These are phyloP conservation scores for Candolleomyces eurysporus DNA, from an alignment of 768 basidiomycete genomes.

Conservation along the genomic window DNA sequence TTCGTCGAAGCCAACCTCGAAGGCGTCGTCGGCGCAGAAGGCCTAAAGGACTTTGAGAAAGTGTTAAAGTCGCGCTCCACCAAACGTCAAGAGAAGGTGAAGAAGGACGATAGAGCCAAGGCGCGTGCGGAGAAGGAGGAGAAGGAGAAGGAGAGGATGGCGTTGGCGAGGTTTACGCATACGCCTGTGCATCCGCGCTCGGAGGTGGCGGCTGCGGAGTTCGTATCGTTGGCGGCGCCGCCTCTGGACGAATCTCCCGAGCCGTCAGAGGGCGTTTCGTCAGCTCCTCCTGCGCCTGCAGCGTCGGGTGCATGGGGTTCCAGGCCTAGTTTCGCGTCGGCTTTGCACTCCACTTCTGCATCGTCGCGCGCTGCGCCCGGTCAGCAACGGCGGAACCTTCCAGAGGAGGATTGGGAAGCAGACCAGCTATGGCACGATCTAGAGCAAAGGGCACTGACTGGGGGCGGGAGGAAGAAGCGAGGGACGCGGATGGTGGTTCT, in stretches of 20 bases:
- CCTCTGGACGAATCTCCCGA: slow-evolving; percentile 7
- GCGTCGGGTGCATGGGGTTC: slow-evolving; percentile 70
- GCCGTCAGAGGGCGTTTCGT: not conserved
- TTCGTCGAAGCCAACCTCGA: slow-evolving; percentile 88
- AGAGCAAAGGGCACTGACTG: slow-evolving; percentile 46
- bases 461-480: slow-evolving; percentile 58
- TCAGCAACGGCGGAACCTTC: slow-evolving; percentile 29
- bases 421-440: slow-evolving; percentile 82
- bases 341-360: slow-evolving; percentile 53
- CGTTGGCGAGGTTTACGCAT: slow-evolving; percentile 7
- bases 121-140: slow-evolving; percentile 75
- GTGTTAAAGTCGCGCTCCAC: slow-evolving; percentile 73
- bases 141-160: slow-evolving; percentile 51
- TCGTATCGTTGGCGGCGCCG: slow-evolving; percentile 16
- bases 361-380: slow-evolving; percentile 20
- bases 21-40: slow-evolving; percentile 71
- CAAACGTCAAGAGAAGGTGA: slow-evolving; percentile 76
- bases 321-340: slow-evolving; percentile 74
- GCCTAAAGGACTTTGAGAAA: slow-evolving; percentile 80
- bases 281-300: slow-evolving; percentile 4
- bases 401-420: slow-evolving; percentile 72
- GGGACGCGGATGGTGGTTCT: slow-evolving; percentile 68
- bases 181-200: not conserved
- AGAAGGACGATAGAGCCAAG: slow-evolving; percentile 86
- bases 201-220: slow-evolving; percentile 14